Conservation (phyloP, 75 land plant species). For the Picea glauca region DNA sequence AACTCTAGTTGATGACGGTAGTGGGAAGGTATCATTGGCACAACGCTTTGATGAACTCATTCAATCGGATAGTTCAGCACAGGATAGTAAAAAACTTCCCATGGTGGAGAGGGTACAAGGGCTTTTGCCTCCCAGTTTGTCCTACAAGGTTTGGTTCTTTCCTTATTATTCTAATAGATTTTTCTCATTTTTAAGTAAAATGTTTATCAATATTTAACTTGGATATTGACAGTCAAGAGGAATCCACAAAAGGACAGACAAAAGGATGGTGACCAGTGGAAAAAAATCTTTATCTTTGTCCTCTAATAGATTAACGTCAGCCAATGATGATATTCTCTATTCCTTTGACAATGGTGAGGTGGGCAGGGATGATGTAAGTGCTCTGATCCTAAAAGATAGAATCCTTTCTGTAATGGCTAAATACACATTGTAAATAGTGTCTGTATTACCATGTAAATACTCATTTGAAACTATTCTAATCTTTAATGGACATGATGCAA, state of each 20-base stretch:
- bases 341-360: background rate
- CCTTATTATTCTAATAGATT: background rate
- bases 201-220: background rate
- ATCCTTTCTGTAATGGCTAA: background rate
- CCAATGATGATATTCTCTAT: conserved; percentile 4
- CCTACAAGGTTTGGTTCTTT: conserved; percentile 1
- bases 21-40: background rate
- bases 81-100: background rate
- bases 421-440: background rate
- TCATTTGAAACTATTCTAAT: background rate
- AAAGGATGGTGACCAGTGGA: background rate
- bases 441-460: background rate
- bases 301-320: background rate
- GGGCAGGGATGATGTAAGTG: conserved; percentile 3
- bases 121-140: background rate
- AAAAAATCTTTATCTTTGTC: background rate
- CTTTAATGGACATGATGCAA: background rate
- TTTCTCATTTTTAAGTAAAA: background rate
- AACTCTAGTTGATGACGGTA: background rate
- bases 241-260: background rate
- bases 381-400: background rate
- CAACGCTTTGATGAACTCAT: conserved; percentile 1
- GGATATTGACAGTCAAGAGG: conserved; percentile 3
- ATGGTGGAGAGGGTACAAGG: conserved; percentile 1
- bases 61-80: background rate